Percentiles rank a stretch among this genome's conserved stretches.
Evolutionary conservation across 1,284 basidiomycete genomes (phyloP).

Genomic region (Lentinula novae-zelandiae): DNA sequence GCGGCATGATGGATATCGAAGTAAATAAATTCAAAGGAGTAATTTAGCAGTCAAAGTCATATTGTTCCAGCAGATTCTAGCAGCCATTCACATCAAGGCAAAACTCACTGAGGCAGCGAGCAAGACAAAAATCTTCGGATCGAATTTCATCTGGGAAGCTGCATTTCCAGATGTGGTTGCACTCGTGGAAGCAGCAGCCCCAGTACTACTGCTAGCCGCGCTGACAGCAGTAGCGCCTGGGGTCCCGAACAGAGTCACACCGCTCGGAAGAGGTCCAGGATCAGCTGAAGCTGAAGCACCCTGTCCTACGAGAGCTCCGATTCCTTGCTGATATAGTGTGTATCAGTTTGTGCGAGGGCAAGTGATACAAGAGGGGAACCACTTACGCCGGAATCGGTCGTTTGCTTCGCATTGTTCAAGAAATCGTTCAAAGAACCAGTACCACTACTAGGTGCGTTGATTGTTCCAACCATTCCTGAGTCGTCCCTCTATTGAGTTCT

Average conservation of each 20-base stretch:
- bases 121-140: not conserved
- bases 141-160: not conserved
- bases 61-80: not conserved
- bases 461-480: conserved; percentile 18
- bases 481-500: not conserved
- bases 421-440: conserved; percentile 44
- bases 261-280: conserved; percentile 34
- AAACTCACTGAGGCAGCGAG: conserved; percentile 5
- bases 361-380: not conserved
- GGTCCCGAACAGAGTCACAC: conserved; percentile 25
- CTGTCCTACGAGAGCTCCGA: conserved; percentile 36
- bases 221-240: conserved; percentile 16
- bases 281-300: conserved; percentile 41
- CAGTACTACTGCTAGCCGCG: not conserved
- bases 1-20: no score
- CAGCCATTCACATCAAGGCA: not conserved
- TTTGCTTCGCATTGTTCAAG: conserved; percentile 30
- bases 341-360: not conserved
- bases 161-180: not conserved
- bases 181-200: not conserved
- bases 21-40: not conserved
- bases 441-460: conserved; percentile 36
- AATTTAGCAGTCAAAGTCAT: not conserved
- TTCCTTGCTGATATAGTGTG: conserved; percentile 28
- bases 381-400: conserved; percentile 31